These are phyloP conservation scores for Globisporangium viniferum DNA, from an alignment of 352 stramenopile genomes.

Conservation along the genomic window DNA sequence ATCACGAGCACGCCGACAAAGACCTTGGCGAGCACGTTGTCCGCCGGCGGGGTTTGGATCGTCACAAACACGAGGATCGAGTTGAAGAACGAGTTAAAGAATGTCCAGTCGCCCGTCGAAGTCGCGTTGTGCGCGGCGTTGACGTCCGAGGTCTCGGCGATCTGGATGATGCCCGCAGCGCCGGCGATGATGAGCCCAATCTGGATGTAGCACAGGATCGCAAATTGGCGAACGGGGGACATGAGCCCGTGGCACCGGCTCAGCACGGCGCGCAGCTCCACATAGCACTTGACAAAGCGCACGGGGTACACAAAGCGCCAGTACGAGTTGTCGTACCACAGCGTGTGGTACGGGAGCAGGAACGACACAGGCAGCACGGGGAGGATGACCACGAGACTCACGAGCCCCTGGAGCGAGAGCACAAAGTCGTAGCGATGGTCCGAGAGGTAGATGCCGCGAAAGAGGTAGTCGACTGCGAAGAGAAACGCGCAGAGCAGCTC, in stretches of 20 bases:
- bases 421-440: constrained; percentile 65
- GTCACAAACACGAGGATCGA: constrained; percentile 86
- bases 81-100: constrained; percentile 89
- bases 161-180: constrained; percentile 80
- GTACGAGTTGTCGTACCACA: constrained; percentile 73
- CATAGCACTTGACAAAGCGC: constrained; percentile 83
- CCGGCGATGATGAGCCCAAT: constrained; percentile 74
- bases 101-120: constrained; percentile 78
- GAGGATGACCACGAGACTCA: constrained; percentile 62
- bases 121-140: constrained; percentile 36
- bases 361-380: constrained; percentile 78
- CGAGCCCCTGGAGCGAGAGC: constrained; percentile 50
- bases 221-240: constrained; percentile 79
- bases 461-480: constrained; percentile 68
- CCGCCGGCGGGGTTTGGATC: constrained; percentile 77
- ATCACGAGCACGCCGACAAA: constrained; percentile 82
- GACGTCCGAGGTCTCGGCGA: constrained; percentile 76
- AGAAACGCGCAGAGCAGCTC: constrained; percentile 64
- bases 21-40: constrained; percentile 78
- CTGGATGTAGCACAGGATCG: constrained; percentile 80
- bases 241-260: constrained; percentile 76
- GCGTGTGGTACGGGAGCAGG: constrained; percentile 66
- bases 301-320: constrained; percentile 83
- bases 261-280: constrained; percentile 68
- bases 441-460: constrained; percentile 68